These are phyloP conservation scores for Rugonectria rugulosa DNA, from an alignment of 2,329 filamentous ascomycete genomes.

Conservation along the genomic window DNA sequence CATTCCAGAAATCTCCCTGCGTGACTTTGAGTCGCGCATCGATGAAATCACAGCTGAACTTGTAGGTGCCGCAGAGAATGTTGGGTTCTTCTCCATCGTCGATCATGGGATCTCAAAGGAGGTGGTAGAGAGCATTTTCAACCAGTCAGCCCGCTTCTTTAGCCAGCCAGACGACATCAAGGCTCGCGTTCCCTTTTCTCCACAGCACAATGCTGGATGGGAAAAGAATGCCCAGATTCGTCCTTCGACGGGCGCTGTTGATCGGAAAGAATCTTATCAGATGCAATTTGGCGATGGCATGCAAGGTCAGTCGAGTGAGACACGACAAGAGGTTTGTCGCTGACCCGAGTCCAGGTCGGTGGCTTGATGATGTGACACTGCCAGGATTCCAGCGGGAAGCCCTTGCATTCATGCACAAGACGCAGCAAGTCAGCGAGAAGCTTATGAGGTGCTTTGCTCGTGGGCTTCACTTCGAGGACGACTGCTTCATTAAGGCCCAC, in stretches of 20 bases:
- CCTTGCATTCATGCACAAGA: no score
- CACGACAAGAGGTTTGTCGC: conserved; percentile 49
- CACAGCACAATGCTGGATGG: conserved; percentile 58
- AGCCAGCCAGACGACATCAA: conserved; percentile 53
- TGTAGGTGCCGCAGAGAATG: conserved; percentile 54
- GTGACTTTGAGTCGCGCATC: conserved; percentile 55
- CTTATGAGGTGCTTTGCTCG: conserved; percentile 57
- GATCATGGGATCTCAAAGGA: conserved; percentile 39
- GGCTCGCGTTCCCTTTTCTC: conserved; percentile 54
- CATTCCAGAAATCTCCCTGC: no score
- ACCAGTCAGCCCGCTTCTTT: conserved; percentile 51
- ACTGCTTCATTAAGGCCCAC: conserved; percentile 58
- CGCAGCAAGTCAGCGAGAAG: conserved; percentile 48
- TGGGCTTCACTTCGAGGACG: conserved; percentile 56
- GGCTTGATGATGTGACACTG: no score
- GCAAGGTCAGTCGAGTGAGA: no score
- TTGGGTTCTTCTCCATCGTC: conserved; percentile 59
- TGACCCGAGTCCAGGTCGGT: no score
- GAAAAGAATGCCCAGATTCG: conserved; percentile 57
- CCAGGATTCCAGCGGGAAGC: no score
- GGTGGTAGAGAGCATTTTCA: conserved; percentile 42
- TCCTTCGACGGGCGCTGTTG: conserved; percentile 55
- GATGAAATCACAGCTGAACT: conserved; percentile 10
- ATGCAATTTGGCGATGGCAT: no score
- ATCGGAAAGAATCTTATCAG: conserved; percentile 62